Conservation (phyloP, 805 yeast species). For the Nakazawaea wickerhamii region DNA sequence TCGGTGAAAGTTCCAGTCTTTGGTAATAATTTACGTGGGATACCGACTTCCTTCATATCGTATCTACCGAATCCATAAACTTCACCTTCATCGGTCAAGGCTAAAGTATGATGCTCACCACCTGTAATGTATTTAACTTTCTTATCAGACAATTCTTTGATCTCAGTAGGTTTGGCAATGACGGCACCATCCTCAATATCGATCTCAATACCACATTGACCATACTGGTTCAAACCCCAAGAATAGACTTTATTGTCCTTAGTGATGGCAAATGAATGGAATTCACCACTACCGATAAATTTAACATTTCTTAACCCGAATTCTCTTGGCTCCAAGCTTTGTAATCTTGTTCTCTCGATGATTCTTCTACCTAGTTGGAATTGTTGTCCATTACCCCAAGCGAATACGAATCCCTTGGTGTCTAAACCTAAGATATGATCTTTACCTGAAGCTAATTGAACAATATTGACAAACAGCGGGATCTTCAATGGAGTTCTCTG, state of each 20-base stretch:
- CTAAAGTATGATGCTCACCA: constrained; percentile 92
- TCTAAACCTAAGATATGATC: constrained; percentile 88
- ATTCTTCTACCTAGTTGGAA: constrained; percentile 86
- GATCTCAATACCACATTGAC: constrained; percentile 86
- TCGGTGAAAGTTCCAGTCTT: constrained; percentile 65
- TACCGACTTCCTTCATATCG: constrained; percentile 92
- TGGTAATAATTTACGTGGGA: constrained; percentile 62
- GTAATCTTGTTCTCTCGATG: constrained; percentile 68
- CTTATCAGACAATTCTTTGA: constrained; percentile 56
- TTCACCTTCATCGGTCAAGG: constrained; percentile 66
- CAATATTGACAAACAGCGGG: constrained; percentile 56
- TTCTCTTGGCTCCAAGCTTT: constrained; percentile 73
- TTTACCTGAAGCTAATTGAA: constrained; percentile 85
- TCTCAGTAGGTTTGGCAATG: constrained; percentile 69
- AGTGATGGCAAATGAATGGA: constrained; percentile 90
- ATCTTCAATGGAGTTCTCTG: constrained; percentile 69
- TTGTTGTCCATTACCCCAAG: constrained; percentile 98
- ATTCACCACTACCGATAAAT: constrained; percentile 88
- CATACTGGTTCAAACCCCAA: constrained; percentile 97
- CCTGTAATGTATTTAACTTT: constrained; percentile 65
- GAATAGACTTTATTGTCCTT: constrained; percentile 63
- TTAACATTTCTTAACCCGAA: constrained; percentile 77
- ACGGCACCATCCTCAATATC: constrained; percentile 82
- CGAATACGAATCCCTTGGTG: constrained; percentile 77
- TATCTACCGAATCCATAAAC: constrained; percentile 84